Conservation (phyloP, 2,329 filamentous ascomycete genomes). For the Gnomoniopsis smithogilvyi region DNA sequence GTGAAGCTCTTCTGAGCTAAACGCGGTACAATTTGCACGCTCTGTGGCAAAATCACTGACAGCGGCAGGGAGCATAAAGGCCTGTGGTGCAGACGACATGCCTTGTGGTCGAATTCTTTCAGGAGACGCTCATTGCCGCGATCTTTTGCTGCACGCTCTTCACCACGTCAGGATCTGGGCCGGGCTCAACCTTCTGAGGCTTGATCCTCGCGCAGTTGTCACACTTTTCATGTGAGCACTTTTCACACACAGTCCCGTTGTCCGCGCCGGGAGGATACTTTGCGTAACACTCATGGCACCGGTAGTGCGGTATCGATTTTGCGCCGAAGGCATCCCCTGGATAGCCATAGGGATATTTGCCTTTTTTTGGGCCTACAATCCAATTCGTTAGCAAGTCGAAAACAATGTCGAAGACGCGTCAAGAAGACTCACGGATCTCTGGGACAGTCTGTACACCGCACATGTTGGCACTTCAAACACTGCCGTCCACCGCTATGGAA, state of each 20-base stretch:
- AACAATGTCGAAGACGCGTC: neutral
- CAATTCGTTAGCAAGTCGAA: conserved; percentile 19
- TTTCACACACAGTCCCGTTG: conserved; percentile 52
- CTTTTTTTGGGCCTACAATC: conserved; percentile 56
- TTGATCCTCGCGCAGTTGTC: conserved; percentile 55
- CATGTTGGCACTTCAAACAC: conserved; percentile 68
- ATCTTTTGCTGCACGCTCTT: conserved; percentile 56
- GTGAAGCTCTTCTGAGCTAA: too few species aligned
- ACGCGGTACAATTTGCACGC: too few species aligned
- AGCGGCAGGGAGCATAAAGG: too few species aligned
- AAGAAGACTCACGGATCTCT: conserved; percentile 66
- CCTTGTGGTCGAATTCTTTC: neutral
- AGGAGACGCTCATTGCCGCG: conserved; percentile 35
- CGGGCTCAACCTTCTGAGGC: conserved; percentile 58
- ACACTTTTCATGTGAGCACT: conserved; percentile 61
- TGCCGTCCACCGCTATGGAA: conserved; percentile 59
- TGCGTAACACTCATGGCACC: conserved; percentile 61
- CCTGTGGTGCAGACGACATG: neutral
- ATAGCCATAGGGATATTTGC: conserved; percentile 68
- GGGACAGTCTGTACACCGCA: conserved; percentile 76
- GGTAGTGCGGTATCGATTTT: conserved; percentile 49
- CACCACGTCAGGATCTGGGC: conserved; percentile 59
- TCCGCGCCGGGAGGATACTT: conserved; percentile 50
- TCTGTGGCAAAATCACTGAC: too few species aligned
- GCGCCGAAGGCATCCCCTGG: conserved; percentile 61